phyloP scores from a whole-genome alignment of 2,329 filamentous ascomycete genomes.

The Sclerotinia minor region DNA sequence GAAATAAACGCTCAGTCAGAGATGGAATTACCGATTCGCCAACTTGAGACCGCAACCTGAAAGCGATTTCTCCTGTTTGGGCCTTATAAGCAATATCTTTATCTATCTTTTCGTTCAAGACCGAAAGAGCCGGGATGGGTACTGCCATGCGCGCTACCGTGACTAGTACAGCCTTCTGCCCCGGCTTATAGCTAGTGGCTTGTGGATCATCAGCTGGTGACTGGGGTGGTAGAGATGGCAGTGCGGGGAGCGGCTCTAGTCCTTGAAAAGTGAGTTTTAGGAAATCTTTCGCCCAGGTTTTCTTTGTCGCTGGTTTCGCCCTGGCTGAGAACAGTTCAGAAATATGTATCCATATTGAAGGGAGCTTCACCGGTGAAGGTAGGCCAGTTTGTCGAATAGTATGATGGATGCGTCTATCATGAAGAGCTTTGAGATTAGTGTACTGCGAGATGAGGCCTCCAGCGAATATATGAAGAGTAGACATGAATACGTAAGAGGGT shows the following conservation, averaged over 20 bases:
- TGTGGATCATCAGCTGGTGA: not conserved
- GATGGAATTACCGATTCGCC: slow-evolving; percentile 38
- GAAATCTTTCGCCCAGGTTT: slow-evolving; percentile 59
- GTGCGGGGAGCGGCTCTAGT: slow-evolving; percentile 30
- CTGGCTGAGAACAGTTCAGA: slow-evolving; percentile 37
- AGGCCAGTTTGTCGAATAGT: slow-evolving; percentile 38
- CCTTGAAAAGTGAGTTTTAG: slow-evolving; percentile 58
- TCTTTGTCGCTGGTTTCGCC: slow-evolving; percentile 30
- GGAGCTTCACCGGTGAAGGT: slow-evolving; percentile 35
- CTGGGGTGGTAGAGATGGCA: slow-evolving; percentile 6
- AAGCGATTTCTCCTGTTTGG: slow-evolving; percentile 37
- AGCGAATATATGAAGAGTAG: slow-evolving; percentile 43
- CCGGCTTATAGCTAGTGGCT: not conserved
- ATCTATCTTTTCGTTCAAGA: slow-evolving; percentile 39
- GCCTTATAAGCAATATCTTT: slow-evolving; percentile 41
- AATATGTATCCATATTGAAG: slow-evolving; percentile 37
- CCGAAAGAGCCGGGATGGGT: slow-evolving; percentile 33
- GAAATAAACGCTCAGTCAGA: slow-evolving; percentile 45
- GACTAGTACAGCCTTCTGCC: slow-evolving; percentile 38
- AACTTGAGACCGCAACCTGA: slow-evolving; percentile 39
- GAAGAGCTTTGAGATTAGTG: slow-evolving; percentile 43
- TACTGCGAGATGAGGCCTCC: slow-evolving; percentile 44
- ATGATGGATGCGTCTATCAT: slow-evolving; percentile 33
- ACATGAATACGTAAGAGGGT: slow-evolving; percentile 41
- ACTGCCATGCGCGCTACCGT: slow-evolving; percentile 40